Evolutionary conservation across 2,329 filamentous ascomycete species (phyloP), one percentile per base, ranked within the genome.

Genomic region (Harringtonia lauricola): DNA sequence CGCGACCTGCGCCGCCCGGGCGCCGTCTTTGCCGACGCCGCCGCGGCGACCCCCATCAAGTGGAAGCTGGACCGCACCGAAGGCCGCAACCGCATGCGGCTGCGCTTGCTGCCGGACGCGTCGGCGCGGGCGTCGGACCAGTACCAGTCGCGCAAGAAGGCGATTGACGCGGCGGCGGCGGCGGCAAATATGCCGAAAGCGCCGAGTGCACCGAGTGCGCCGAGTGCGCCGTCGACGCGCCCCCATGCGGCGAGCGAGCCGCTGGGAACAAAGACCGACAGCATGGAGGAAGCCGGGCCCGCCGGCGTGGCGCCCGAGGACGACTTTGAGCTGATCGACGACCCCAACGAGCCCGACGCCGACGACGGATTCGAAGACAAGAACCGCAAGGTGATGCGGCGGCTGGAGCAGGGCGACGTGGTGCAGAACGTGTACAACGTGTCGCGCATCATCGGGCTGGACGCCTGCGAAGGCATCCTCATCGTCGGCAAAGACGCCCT

Each of bases 41-140:
- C 70, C 1, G 21, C 2, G 15, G 8, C 22, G 8, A 28, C 34
- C 14, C 19, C 45, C 4, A 26, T 28, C 1, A 94, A 84, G 59
- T 98, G 90, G 90, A 88, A 90, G 54, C 74, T 98, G 14, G 92
- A 98, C 57, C 82, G 94, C 54, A 96, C 92, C 0, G 92, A 98
- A 65, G 90, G 92, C 12, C 81, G 89, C 12, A 95, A 95, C 59
- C 81, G 94, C 17, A 96, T 96, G 87, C 80, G 94, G 15, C 71
- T 95, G 54, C 79, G 92, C 24, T 76, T 95, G 41, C 71, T 95
- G 1, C 85, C 89, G 1, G 89, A 95, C 57, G 76, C 77, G 45
- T 74, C 55, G 4, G 42, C 76, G 0, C 69, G 72, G 1, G 72
- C 79, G 21, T 73, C 81, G 43, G 77, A 83, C 37, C 77, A 83